These are phyloP conservation scores for Debaryomyces psychrophilus DNA, from an alignment of 1,139 yeast genomes.

Conservation along the genomic window DNA sequence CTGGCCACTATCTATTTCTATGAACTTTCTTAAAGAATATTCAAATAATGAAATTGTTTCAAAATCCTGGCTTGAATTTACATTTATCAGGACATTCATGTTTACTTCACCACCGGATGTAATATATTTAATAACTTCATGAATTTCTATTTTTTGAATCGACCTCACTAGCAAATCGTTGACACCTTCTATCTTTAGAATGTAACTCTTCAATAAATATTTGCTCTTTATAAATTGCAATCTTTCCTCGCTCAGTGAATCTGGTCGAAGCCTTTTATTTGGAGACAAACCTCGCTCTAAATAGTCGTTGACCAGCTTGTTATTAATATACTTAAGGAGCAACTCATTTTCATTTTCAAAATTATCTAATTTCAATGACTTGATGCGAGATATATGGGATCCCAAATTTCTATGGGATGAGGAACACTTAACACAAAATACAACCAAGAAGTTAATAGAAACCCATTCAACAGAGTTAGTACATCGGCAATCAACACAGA, in stretches of 20 bases:
- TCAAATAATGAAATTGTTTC: conserved; percentile 53
- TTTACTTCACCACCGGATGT: conserved; percentile 55
- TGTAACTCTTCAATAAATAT: conserved; percentile 48
- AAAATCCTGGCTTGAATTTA: conserved; percentile 25
- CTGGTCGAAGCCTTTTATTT: conserved; percentile 26
- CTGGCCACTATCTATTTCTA: conserved; percentile 28
- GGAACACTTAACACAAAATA: conserved; percentile 83
- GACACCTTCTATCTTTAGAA: conserved; percentile 26
- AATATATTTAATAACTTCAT: conserved; percentile 48
- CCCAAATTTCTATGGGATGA: conserved; percentile 59
- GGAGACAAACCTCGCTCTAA: conserved; percentile 34
- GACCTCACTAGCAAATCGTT: conserved; percentile 43
- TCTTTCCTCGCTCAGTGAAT: conserved; percentile 42
- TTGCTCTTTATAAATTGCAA: conserved; percentile 53
- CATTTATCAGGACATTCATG: conserved; percentile 34
- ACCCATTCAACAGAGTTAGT: conserved; percentile 81
- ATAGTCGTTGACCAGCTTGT: conserved; percentile 37
- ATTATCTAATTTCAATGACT: conserved; percentile 53
- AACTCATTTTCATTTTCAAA: conserved; percentile 46
- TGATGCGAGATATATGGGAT: conserved; percentile 52
- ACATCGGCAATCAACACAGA: conserved; percentile 81
- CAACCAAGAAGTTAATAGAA: conserved; percentile 71
- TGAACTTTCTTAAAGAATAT: conserved; percentile 58
- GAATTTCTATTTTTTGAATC: conserved; percentile 52
- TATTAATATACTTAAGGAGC: conserved; percentile 47